Conservation (phyloP, 495 filamentous ascomycete genomes). For the Tuber borchii region DNA sequence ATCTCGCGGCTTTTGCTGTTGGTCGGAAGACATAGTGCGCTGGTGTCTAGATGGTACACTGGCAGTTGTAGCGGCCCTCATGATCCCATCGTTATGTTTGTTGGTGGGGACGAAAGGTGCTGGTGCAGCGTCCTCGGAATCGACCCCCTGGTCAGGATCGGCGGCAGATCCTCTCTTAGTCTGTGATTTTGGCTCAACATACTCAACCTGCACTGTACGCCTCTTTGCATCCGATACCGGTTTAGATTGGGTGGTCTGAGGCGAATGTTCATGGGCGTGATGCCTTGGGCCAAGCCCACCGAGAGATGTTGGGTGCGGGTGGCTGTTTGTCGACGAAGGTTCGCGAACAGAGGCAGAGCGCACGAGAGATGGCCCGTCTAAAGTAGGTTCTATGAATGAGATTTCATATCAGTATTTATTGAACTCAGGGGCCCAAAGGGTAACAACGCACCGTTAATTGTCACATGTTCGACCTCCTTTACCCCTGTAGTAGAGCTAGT, state of each 20-base stretch:
- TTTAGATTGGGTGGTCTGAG: constrained; percentile 58
- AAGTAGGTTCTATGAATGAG: constrained; percentile 48
- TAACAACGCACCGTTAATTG: constrained; percentile 47
- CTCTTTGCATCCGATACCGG: constrained; percentile 74
- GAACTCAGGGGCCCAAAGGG: constrained; percentile 4
- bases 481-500: constrained; percentile 88
- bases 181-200: constrained; percentile 83
- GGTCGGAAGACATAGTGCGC: constrained; percentile 25
- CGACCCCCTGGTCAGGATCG: constrained; percentile 44
- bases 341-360: constrained; percentile 91
- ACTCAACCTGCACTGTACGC: constrained; percentile 93
- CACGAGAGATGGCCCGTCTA: constrained; percentile 60
- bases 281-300: constrained; percentile 68
- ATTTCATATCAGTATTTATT: constrained; percentile 21
- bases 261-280: constrained; percentile 65
- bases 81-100: constrained; percentile 32
- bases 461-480: constrained; percentile 75
- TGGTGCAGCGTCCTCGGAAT: constrained; percentile 34
- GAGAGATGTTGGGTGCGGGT: constrained; percentile 53
- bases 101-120: constrained; percentile 37
- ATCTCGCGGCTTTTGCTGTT: constrained; percentile 47
- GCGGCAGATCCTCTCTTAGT: constrained; percentile 55
- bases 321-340: constrained; percentile 58
- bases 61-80: constrained; percentile 42
- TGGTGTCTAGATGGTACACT: constrained; percentile 42